These are phyloP conservation scores for Leccinum subrobustum DNA, from an alignment of 1,284 basidiomycete genomes.

Conservation along the genomic window DNA sequence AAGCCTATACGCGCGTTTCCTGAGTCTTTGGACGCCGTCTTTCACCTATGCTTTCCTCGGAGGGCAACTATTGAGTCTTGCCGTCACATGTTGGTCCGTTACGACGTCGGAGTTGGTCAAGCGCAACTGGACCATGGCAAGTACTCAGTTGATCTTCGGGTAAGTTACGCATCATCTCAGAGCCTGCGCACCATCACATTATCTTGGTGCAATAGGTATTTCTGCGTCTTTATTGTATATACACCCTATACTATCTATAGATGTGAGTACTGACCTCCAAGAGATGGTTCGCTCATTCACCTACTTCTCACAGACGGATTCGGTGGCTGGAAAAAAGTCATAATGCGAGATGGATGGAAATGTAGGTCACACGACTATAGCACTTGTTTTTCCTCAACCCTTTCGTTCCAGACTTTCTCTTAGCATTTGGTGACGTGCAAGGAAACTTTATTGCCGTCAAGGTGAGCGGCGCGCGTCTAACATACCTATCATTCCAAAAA, in stretches of 20 bases:
- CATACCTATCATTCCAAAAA: background rate
- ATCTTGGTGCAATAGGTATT: conserved; percentile 53
- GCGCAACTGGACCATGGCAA: conserved; percentile 69
- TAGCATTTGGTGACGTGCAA: conserved; percentile 77
- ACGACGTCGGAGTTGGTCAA: conserved; percentile 70
- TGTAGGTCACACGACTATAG: conserved; percentile 47
- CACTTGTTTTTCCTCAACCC: background rate
- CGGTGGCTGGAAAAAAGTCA: conserved; percentile 71
- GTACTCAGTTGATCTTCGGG: conserved; percentile 79
- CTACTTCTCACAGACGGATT: conserved; percentile 57
- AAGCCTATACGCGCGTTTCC: conserved; percentile 22
- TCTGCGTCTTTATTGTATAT: conserved; percentile 69
- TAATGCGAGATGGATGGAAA: conserved; percentile 79
- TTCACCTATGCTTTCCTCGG: conserved; percentile 31
- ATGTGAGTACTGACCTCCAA: conserved; percentile 43
- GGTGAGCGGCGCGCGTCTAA: conserved; percentile 33
- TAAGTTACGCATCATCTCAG: conserved; percentile 38
- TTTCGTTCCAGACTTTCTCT: conserved; percentile 57
- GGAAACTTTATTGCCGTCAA: conserved; percentile 83
- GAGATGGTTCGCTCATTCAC: background rate
- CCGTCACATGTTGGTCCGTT: conserved; percentile 39
- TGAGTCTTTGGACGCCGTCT: conserved; percentile 31
- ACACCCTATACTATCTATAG: conserved; percentile 84
- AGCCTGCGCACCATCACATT: background rate
- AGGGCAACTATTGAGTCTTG: conserved; percentile 27